Conservation (phyloP, 2,329 filamentous ascomycete species). For the Elsinoe ampelina region DNA sequence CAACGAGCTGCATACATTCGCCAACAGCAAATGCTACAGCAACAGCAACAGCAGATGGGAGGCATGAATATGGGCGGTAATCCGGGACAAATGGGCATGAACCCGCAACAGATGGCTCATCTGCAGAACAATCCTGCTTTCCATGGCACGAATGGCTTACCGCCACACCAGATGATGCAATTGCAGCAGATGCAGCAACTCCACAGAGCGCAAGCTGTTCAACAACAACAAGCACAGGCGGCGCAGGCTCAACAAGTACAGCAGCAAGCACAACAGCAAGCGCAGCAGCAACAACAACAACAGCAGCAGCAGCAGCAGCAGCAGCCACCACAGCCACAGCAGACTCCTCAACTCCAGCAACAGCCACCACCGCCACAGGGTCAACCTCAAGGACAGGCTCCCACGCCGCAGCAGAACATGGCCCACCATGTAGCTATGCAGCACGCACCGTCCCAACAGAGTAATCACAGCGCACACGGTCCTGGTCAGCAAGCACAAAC, state of each 20-base stretch:
- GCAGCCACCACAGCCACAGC: constrained; percentile 20
- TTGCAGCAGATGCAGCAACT: constrained; percentile 28
- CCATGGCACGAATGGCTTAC: constrained; percentile 11
- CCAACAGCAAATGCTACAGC: constrained; percentile 25
- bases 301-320: constrained; percentile 23
- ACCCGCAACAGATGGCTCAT: constrained; percentile 43
- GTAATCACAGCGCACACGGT: constrained; percentile 37
- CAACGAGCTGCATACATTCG: constrained; percentile 32
- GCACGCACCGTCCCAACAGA: constrained; percentile 40
- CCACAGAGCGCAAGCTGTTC: constrained; percentile 29
- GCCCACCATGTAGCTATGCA: constrained; percentile 36
- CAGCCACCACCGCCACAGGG: constrained; percentile 25
- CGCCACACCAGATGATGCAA: constrained; percentile 17
- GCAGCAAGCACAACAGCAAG: constrained; percentile 19
- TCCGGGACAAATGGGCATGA: constrained; percentile 45
- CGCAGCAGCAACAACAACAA: constrained; percentile 18
- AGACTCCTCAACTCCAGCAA: constrained; percentile 22
- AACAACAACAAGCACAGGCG: constrained; percentile 22
- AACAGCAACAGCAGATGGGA: constrained; percentile 21
- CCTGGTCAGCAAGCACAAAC: constrained; percentile 29
- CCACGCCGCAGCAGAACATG: constrained; percentile 31
- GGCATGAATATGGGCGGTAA: constrained; percentile 45
- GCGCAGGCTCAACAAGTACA: constrained; percentile 18
- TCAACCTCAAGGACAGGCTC: constrained; percentile 29
- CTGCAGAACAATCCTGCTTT: constrained; percentile 31